Evolutionary conservation across 2,329 filamentous ascomycete genomes (phyloP).

Genomic region (Stagonosporopsis chrysanthemi): DNA sequence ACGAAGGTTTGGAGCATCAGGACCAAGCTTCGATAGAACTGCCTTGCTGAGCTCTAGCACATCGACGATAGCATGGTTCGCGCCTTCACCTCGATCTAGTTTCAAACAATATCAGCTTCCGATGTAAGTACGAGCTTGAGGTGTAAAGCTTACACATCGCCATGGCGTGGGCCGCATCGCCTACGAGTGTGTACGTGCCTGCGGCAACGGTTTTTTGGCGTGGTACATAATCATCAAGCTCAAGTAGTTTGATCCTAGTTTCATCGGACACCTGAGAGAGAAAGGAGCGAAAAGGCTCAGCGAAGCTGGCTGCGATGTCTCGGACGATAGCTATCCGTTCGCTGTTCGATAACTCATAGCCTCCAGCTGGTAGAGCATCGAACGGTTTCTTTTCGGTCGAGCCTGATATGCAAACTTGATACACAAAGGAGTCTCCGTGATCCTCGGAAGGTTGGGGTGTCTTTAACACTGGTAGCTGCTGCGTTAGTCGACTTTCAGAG

Average conservation of each 20-base stretch:
- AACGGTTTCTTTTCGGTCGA: constrained; percentile 5
- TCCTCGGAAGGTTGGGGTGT: constrained; percentile 5
- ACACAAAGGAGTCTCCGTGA: neutral
- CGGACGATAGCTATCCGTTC: constrained; percentile 8
- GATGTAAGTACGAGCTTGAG: neutral
- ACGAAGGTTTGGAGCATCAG: neutral
- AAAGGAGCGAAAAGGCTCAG: constrained; percentile 19
- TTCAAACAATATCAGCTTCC: neutral
- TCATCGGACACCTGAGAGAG: constrained; percentile 6
- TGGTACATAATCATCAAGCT: constrained; percentile 18
- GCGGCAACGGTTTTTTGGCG: neutral
- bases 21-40: constrained; percentile 1
- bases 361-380: neutral
- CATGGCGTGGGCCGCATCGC: constrained; percentile 20
- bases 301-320: neutral
- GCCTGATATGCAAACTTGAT: constrained; percentile 21
- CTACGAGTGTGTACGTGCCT: constrained; percentile 7
- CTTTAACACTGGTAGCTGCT: constrained; percentile 10
- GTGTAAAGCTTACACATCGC: constrained; percentile 11
- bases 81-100: constrained; percentile 8
- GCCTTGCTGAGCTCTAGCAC: constrained; percentile 4
- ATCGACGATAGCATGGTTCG: constrained; percentile 18
- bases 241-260: constrained; percentile 10
- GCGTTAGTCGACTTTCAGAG: neutral
- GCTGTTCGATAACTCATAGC: neutral